Evolutionary conservation across 345 rosid genomes (phyloP).

Genomic region (Turritis glabra): DNA sequence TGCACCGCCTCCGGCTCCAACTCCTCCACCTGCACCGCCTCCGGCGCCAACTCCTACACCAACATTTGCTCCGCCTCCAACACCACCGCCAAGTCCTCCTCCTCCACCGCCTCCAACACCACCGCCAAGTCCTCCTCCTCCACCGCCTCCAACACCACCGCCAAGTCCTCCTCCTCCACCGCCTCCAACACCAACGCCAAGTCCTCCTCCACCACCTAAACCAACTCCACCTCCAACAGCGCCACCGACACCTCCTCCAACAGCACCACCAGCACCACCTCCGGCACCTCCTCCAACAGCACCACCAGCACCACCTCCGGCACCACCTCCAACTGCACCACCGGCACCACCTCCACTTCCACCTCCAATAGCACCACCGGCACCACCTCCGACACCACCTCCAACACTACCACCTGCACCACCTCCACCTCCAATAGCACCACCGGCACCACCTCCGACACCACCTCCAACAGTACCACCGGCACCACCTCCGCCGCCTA

Average conservation of each 20-base stretch:
- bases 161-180: constrained; percentile 36
- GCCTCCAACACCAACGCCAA: background rate
- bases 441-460: no score
- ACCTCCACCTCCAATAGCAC: no score
- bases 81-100: constrained; percentile 25
- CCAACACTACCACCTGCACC: background rate
- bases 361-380: background rate
- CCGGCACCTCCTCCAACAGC: background rate
- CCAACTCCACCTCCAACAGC: background rate
- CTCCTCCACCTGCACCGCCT: constrained; percentile 24
- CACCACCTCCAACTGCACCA: background rate
- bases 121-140: constrained; percentile 18
- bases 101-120: constrained; percentile 9
- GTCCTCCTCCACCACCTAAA: background rate
- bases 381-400: background rate
- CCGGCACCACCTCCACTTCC: background rate
- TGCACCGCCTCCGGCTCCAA: constrained; percentile 24
- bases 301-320: no score
- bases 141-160: constrained; percentile 6
- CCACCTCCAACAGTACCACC: background rate
- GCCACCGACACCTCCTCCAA: background rate
- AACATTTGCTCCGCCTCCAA: constrained; percentile 28
- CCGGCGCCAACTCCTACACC: constrained; percentile 45
- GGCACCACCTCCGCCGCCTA: no score
- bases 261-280: background rate